Conservation (phyloP, 768 basidiomycete genomes). For the Naganishia antarctica region DNA sequence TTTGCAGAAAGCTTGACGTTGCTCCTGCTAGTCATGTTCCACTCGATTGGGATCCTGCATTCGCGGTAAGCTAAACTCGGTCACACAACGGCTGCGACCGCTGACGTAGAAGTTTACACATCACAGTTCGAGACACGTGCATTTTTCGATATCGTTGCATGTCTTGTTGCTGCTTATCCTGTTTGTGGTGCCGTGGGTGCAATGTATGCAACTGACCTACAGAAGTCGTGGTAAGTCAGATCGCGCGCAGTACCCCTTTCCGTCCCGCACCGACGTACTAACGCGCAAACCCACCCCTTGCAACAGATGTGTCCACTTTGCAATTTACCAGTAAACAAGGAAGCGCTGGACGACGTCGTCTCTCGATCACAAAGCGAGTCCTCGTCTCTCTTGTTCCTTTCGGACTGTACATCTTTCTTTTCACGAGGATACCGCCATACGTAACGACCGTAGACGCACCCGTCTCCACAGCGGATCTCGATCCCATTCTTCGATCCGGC, state of each 20-base stretch:
- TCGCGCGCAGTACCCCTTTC: not conserved
- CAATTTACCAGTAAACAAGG: not conserved
- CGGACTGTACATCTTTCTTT: slow-evolving; percentile 45
- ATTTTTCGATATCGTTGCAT: slow-evolving; percentile 45
- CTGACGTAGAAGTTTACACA: not conserved
- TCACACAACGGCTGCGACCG: not conserved
- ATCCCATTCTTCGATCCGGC: not conserved
- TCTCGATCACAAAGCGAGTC: slow-evolving; percentile 37
- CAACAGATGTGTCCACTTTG: not conserved
- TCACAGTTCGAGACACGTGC: slow-evolving; percentile 39
- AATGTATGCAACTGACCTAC: slow-evolving; percentile 46
- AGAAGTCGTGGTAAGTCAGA: slow-evolving; percentile 37
- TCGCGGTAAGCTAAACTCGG: slow-evolving; percentile 32
- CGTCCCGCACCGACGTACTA: no score
- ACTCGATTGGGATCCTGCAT: slow-evolving; percentile 42
- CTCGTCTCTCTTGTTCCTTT: slow-evolving; percentile 46
- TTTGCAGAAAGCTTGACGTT: slow-evolving; percentile 43
- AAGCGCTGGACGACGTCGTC: slow-evolving; percentile 15
- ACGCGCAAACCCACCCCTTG: no score
- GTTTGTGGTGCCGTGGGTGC: slow-evolving; percentile 42
- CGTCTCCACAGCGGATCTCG: slow-evolving; percentile 1
- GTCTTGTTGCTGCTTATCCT: slow-evolving; percentile 43
- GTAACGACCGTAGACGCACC: slow-evolving; percentile 35
- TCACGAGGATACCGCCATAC: slow-evolving; percentile 48
- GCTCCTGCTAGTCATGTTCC: slow-evolving; percentile 44